Base-by-base conservation (phyloP, 2,329 filamentous ascomycete species). In the Fusarium dimerum region DNA sequence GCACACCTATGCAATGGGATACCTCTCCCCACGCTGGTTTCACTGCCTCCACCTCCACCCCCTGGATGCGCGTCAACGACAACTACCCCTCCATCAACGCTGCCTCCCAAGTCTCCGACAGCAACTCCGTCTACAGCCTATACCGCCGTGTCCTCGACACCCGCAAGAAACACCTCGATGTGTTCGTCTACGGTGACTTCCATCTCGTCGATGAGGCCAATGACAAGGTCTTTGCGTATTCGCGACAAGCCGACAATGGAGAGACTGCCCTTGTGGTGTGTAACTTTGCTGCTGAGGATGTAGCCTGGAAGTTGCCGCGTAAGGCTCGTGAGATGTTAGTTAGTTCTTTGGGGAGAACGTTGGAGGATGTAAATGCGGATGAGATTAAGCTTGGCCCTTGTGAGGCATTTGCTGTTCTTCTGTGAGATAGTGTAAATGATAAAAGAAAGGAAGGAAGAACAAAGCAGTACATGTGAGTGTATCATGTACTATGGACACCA, bases 1-100 rank as follows among this genome's bases (percentile, higher is more conserved):
- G 88, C 43, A 84, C 85, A 1, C 88, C 88, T 0, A 85, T 92
- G 69, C 87, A 90, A 65, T 92, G 88, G 88, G 77, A 84, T 55
- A 64, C 69, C n/a, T 73, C 71, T 1, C 64, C 72, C 0, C 79
- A 90, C 54, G 86, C 76, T 0, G 88, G 88, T 11, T 92, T 91
- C 72, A 85, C 85, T 1, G 73, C 73, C 13, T 48, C 55, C 2
- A 71, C 70, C 9, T 68, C 66, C 5, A 76, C 75, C 48, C 85
- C 87, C 3, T 92, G 88, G 88, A 90, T 91, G 81, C 78, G 80
- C 13, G 80, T 85, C 39, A 85, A 89, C 65, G 81, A 86, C 50
- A 80, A 84, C 64, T 86, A 84, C 66, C 66, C 66, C 2, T 68
- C 73, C n/a, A 75, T 87, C 71, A 92, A 92, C 63, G 86, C 83